Evolutionary conservation across 305 asterid genomes (phyloP), one percentile per base, ranked within the genome.

Genomic region (Fraxinus greggii): DNA sequence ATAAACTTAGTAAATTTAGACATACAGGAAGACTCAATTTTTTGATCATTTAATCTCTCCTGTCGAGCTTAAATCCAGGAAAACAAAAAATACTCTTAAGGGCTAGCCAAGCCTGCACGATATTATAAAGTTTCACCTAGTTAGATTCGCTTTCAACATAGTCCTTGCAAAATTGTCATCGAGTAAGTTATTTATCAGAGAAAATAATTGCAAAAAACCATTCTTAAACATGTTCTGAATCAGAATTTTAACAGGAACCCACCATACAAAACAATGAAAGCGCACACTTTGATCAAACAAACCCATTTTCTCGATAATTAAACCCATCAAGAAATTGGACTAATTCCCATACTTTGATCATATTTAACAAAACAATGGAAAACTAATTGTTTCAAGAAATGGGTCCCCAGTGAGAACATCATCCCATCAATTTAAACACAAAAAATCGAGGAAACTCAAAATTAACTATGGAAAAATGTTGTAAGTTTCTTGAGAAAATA

Each of bases 281-380:
- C 80, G 7, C 17, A 7, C 35, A 38, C 77, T 23, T 42, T 63
- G 3, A 85, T 75, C 79, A 63, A 72, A 15, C 9, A 85, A 84
- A 82, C 70, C 59, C 83, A 78, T 4, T 42, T 42, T 42, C 51
- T 42, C n/a, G 51, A 12, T 42, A 3, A 42, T 12, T 12, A 40
- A 40, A 40, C n/a, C 17, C n/a, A 45, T 56, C 70, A 83, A 78
- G 72, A 78, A 78, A 33, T 13, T 19, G 29, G 32, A 48, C 3
- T 45, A 72, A 24, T 48, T 77, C 32, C 78, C 7, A 56, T 7
- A 23, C 76, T 70, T 3, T 65, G 80, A 75, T 28, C 19, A 78
- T 42, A 35, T 40, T 17, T 32, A 85, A 48, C 35, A 63, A 40
- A 76, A 40, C 21, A 80, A 69, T 59, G 63, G 35, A 70, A 83